phyloP scores from a whole-genome alignment of 2,329 filamentous ascomycete species.

The Gaeumannomyces sp. region DNA sequence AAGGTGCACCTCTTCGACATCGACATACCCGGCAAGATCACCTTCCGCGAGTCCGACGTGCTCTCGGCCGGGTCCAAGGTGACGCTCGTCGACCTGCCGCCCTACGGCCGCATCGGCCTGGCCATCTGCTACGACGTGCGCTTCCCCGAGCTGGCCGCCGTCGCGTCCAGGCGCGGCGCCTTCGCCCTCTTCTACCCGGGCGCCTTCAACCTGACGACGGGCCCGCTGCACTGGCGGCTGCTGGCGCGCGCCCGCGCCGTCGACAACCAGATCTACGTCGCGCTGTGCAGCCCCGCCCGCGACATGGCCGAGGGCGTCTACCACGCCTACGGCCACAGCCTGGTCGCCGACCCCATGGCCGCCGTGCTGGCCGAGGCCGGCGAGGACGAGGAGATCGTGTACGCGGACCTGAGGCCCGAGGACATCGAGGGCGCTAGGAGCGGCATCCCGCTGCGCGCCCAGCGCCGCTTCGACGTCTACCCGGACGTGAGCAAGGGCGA shows the following conservation, averaged over 20 bases:
- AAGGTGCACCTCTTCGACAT: constrained; percentile 98
- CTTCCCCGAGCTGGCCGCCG: constrained; percentile 87
- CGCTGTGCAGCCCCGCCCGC: constrained; percentile 82
- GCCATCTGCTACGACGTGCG: constrained; percentile 98
- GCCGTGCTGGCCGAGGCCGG: constrained; percentile 72
- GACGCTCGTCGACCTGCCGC: constrained; percentile 79
- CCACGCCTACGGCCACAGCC: constrained; percentile 85
- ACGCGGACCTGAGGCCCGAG: constrained; percentile 61
- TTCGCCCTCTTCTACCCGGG: constrained; percentile 90
- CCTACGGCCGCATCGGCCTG: constrained; percentile 79
- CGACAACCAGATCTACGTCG: constrained; percentile 93
- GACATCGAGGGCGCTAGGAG: constrained; percentile 70
- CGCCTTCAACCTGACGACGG: constrained; percentile 95
- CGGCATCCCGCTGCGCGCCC: constrained; percentile 75
- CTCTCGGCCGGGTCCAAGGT: constrained; percentile 78
- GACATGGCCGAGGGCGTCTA: constrained; percentile 67
- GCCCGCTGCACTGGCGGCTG: constrained; percentile 84
- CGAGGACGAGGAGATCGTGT: constrained; percentile 70
- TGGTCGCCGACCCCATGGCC: constrained; percentile 84
- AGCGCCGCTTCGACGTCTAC: constrained; percentile 93
- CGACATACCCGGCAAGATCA: constrained; percentile 91
- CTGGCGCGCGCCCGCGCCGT: constrained; percentile 76
- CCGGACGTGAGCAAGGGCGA: constrained; percentile 71
- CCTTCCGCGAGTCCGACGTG: constrained; percentile 84
- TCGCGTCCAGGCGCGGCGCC: constrained; percentile 78